Percentiles rank a stretch among this genome's conserved stretches.
Evolutionary conservation across 768 basidiomycete species (phyloP).

Genomic region (Myochromella boudieri): DNA sequence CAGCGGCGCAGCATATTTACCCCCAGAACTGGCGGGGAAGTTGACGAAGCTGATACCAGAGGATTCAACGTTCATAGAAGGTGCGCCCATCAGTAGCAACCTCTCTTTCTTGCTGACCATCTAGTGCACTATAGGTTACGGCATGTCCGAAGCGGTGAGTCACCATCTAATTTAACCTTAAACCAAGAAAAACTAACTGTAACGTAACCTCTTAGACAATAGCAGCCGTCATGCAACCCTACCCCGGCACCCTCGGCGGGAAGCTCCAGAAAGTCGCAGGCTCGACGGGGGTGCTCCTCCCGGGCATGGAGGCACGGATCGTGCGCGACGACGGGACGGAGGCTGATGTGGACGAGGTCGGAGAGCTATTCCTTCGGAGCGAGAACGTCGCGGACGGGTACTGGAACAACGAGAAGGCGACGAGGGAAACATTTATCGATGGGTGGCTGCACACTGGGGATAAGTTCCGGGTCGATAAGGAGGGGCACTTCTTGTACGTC

Average conservation of each 20-base stretch:
- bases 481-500: conserved; percentile 65
- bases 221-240: conserved; percentile 41
- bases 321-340: conserved; percentile 53
- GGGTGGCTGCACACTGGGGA: conserved; percentile 83
- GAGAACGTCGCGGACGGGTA: conserved; percentile 64
- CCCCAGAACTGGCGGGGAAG: conserved; percentile 48
- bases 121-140: conserved; percentile 52
- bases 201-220: conserved; percentile 46
- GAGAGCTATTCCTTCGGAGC: conserved; percentile 61
- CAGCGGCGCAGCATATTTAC: conserved; percentile 69
- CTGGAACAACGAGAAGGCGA: conserved; percentile 69
- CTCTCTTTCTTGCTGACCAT: background rate
- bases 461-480: conserved; percentile 56
- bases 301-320: conserved; percentile 56
- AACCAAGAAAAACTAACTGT: background rate
- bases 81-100: conserved; percentile 27
- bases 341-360: conserved; percentile 54
- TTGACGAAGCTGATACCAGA: conserved; percentile 36
- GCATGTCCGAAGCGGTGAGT: conserved; percentile 68
- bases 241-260: conserved; percentile 45
- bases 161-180: background rate
- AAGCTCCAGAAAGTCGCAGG: conserved; percentile 38
- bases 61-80: conserved; percentile 40
- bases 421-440: conserved; percentile 60
- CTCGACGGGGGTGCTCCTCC: conserved; percentile 56